Evolutionary conservation across 1,284 basidiomycete species (phyloP).

Genomic region (Porogramme epimiltina): DNA sequence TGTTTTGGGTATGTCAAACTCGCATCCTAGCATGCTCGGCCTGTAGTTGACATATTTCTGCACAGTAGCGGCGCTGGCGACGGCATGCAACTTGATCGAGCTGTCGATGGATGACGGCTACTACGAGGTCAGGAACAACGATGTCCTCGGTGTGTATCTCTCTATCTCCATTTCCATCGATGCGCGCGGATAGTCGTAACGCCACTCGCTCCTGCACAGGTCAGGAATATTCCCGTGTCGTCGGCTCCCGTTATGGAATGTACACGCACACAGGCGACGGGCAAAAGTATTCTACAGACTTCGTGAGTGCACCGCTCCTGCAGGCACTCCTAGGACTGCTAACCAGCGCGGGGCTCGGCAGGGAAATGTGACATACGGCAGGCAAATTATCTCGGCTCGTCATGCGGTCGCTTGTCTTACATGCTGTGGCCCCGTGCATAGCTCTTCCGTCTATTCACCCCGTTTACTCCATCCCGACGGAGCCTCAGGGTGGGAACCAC

Average conservation of each 20-base stretch:
- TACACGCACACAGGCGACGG: constrained; percentile 56
- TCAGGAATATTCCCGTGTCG: constrained; percentile 56
- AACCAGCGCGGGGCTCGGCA: no score
- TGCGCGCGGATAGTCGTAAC: no score
- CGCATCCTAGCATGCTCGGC: neutral
- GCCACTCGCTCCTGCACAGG: constrained; percentile 45
- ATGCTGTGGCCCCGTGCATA: no score
- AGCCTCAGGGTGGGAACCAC: constrained; percentile 63
- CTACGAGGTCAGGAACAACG: constrained; percentile 69
- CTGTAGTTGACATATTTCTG: constrained; percentile 1
- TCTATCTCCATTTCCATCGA: neutral
- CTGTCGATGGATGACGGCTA: constrained; percentile 41
- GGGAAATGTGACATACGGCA: constrained; percentile 68
- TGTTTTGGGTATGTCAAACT: constrained; percentile 67
- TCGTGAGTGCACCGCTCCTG: constrained; percentile 49
- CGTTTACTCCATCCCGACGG: constrained; percentile 51
- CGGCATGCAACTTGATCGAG: constrained; percentile 66
- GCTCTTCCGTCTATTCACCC: constrained; percentile 27
- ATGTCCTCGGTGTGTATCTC: constrained; percentile 46
- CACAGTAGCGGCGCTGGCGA: constrained; percentile 71
- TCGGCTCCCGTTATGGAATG: constrained; percentile 52
- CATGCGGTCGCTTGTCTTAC: no score
- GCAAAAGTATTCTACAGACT: constrained; percentile 69
- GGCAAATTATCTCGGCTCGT: neutral
- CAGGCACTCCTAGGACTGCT: no score